Conservation (phyloP, 345 rosid species). For the Gossypium raimondii region DNA sequence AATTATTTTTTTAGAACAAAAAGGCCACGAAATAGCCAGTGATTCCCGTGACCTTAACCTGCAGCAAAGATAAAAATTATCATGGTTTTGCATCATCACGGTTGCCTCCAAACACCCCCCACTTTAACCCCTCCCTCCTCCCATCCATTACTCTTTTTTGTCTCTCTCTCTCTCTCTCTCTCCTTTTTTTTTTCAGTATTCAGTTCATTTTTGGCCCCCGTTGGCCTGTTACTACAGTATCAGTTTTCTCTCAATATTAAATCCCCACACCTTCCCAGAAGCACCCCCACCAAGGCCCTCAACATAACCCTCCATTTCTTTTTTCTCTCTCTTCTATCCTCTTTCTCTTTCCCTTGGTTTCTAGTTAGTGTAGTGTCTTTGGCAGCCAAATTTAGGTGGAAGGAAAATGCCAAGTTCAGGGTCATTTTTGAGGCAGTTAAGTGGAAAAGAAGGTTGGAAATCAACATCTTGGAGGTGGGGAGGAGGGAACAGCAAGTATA, state of each 20-base stretch:
- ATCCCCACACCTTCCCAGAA: slow-evolving; percentile 9
- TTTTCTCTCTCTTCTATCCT: not conserved
- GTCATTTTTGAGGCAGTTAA: slow-evolving; percentile 54
- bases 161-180: not conserved
- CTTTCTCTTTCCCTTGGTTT: not conserved
- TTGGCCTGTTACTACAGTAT: not conserved
- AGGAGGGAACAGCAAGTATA: not conserved
- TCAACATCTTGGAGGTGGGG: slow-evolving; percentile 61
- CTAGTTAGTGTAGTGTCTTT: not conserved
- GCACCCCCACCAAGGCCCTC: not conserved
- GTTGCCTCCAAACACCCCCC: not conserved
- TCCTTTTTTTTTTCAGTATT: no score
- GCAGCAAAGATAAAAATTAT: slow-evolving; percentile 16
- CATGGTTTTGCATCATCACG: slow-evolving; percentile 28
- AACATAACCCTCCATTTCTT: not conserved
- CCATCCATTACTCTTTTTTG: slow-evolving; percentile 6
- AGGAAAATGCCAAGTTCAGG: slow-evolving; percentile 33
- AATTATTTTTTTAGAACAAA: no score
- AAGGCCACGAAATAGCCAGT: not conserved
- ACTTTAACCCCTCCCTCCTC: not conserved
- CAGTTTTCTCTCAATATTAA: not conserved
- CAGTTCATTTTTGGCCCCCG: not conserved
- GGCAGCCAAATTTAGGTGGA: not conserved
- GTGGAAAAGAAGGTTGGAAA: slow-evolving; percentile 56
- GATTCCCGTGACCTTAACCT: slow-evolving; percentile 35